Evolutionary conservation across 2,329 filamentous ascomycete genomes (phyloP).

Genomic region (Nakataea oryzae): DNA sequence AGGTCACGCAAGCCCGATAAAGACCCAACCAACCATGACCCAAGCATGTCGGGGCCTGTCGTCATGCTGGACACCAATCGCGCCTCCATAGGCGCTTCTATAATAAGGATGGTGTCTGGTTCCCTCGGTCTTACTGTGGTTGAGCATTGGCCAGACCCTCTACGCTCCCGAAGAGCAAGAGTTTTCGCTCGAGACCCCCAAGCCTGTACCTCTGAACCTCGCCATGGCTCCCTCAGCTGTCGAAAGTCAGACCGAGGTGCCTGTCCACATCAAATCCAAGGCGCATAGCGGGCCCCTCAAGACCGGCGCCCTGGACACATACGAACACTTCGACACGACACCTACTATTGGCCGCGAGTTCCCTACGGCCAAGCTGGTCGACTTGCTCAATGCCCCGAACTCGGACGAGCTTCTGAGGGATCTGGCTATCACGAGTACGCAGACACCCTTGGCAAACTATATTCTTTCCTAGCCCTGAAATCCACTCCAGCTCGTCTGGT

Average conservation of each 20-base stretch:
- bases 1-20: too few species aligned
- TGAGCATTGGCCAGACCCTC: too few species aligned
- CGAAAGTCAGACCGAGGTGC: constrained; percentile 8
- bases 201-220: background rate
- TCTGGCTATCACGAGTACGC: constrained; percentile 54
- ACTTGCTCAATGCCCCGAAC: constrained; percentile 50
- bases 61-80: too few species aligned
- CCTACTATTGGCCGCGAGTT: constrained; percentile 54
- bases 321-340: constrained; percentile 47
- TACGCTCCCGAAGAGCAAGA: background rate
- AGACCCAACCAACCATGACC: too few species aligned
- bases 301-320: constrained; percentile 37
- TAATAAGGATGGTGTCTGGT: too few species aligned
- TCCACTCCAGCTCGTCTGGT: background rate
- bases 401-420: constrained; percentile 54
- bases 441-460: background rate
- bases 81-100: too few species aligned
- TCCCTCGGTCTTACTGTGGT: background rate
- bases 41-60: too few species aligned
- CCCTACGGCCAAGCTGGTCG: constrained; percentile 44
- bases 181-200: background rate
- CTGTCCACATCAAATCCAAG: constrained; percentile 6
- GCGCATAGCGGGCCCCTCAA: constrained; percentile 27
- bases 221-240: constrained; percentile 14
- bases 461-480: background rate